Conservation (phyloP, 23 red algal genomes). For the Pyropia haitanensis region DNA sequence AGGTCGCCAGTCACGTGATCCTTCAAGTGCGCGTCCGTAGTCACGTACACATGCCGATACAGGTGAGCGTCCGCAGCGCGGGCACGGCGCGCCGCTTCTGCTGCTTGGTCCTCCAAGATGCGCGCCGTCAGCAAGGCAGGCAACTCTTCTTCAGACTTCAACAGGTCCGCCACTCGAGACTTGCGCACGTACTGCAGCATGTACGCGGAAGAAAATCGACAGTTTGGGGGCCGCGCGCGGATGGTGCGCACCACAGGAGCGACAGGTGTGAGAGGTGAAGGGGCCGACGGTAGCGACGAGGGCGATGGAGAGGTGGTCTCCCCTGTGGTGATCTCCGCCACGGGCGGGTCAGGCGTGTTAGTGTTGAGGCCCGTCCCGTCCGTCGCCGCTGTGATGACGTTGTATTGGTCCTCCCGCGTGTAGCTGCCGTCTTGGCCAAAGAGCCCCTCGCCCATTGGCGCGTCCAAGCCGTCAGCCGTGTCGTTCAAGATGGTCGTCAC, state of each 20-base stretch:
- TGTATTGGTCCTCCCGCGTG: too few species aligned
- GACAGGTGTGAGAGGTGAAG: too few species aligned
- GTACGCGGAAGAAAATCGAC: constrained; percentile 85
- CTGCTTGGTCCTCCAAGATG: constrained; percentile 67
- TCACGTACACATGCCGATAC: constrained; percentile 71
- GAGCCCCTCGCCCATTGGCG: too few species aligned
- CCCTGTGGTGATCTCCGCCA: background rate
- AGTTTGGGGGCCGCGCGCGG: constrained; percentile 4
- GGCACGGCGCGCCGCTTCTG: constrained; percentile 49
- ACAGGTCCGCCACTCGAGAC: constrained; percentile 18
- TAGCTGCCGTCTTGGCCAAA: too few species aligned
- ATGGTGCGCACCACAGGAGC: too few species aligned
- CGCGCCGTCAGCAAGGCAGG: constrained; percentile 37
- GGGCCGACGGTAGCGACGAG: too few species aligned
- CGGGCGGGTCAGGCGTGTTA: constrained; percentile 30
- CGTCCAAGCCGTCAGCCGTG: too few species aligned
- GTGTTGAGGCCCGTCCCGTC: constrained; percentile 14
- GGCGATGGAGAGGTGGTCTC: too few species aligned
- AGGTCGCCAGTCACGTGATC: constrained; percentile 53
- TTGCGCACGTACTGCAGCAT: constrained; percentile 97
- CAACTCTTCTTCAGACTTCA: constrained; percentile 58
- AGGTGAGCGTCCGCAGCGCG: constrained; percentile 70
- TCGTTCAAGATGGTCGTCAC: constrained; percentile 16
- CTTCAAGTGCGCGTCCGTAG: constrained; percentile 38
- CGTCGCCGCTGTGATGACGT: too few species aligned